Evolutionary conservation across 371 early-diverging fungal species (phyloP).

Genomic region (Syncephalastrum contaminatum): DNA sequence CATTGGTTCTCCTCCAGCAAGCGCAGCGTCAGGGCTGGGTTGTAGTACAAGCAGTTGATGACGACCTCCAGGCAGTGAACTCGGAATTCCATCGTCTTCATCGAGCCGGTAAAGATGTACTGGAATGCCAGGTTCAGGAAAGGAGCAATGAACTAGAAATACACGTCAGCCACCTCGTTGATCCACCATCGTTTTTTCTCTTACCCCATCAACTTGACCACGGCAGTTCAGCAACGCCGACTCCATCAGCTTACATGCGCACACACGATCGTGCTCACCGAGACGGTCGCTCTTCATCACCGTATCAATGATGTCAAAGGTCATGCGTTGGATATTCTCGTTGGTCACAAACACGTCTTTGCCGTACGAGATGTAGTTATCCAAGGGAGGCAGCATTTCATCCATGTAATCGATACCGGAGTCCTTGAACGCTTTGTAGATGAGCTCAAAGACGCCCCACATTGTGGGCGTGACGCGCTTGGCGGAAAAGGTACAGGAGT

Average conservation of each 20-base stretch:
- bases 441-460: slow-evolving; percentile 80
- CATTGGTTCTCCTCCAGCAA: slow-evolving; percentile 75
- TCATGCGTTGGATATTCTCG: slow-evolving; percentile 59
- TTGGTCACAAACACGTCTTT: slow-evolving; percentile 63
- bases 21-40: slow-evolving; percentile 69
- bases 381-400: slow-evolving; percentile 80
- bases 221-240: slow-evolving; percentile 76
- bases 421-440: slow-evolving; percentile 73
- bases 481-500: slow-evolving; percentile 76
- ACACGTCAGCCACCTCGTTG: not conserved
- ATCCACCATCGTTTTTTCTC: not conserved
- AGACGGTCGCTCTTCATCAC: slow-evolving; percentile 69
- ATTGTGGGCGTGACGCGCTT: slow-evolving; percentile 80
- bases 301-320: slow-evolving; percentile 71
- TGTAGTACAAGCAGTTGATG: slow-evolving; percentile 84
- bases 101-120: slow-evolving; percentile 59
- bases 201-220: slow-evolving; percentile 68
- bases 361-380: slow-evolving; percentile 87
- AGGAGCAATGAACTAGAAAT: slow-evolving; percentile 43
- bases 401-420: slow-evolving; percentile 79
- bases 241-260: slow-evolving; percentile 79
- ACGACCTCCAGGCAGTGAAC: slow-evolving; percentile 67
- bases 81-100: slow-evolving; percentile 55
- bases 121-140: slow-evolving; percentile 67
- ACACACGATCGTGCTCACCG: slow-evolving; percentile 69